These are phyloP conservation scores for Croton laevigatus DNA, from an alignment of 441 rosid species.

Conservation along the genomic window DNA sequence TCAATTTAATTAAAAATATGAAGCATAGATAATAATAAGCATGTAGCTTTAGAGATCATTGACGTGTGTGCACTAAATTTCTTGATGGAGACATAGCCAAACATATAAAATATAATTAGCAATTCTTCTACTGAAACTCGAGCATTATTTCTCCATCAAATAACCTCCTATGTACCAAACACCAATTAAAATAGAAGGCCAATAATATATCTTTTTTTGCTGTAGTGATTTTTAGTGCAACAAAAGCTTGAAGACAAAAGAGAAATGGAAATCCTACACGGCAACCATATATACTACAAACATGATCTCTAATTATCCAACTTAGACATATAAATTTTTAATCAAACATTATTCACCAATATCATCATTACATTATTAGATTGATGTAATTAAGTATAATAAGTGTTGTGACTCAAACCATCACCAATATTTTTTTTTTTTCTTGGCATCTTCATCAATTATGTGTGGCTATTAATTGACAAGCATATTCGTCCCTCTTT, in stretches of 20 bases:
- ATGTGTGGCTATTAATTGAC: not conserved
- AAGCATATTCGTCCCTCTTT: not conserved
- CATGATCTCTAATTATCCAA: not conserved
- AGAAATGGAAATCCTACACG: conserved; percentile 20
- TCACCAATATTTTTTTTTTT: not conserved
- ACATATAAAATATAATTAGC: too few relatives aligned
- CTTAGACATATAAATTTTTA: not conserved
- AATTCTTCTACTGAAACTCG: too few relatives aligned
- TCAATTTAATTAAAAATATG: too few relatives aligned
- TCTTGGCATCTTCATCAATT: not conserved
- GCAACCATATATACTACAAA: not conserved
- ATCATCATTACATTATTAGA: not conserved
- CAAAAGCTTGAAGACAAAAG: not conserved
- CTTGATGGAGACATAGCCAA: too few relatives aligned
- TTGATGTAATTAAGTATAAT: not conserved
- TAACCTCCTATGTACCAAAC: too few relatives aligned
- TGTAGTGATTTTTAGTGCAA: not conserved
- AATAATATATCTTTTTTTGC: not conserved
- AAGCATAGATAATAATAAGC: too few relatives aligned
- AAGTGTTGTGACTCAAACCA: conserved; percentile 3
- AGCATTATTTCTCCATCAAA: too few relatives aligned
- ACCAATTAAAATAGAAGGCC: not conserved
- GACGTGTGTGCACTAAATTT: too few relatives aligned
- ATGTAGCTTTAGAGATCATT: too few relatives aligned
- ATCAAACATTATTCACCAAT: not conserved